Evolutionary conservation across 768 basidiomycete species (phyloP), one percentile per base, ranked within the genome.

Genomic region (Lenzites betulinus): DNA sequence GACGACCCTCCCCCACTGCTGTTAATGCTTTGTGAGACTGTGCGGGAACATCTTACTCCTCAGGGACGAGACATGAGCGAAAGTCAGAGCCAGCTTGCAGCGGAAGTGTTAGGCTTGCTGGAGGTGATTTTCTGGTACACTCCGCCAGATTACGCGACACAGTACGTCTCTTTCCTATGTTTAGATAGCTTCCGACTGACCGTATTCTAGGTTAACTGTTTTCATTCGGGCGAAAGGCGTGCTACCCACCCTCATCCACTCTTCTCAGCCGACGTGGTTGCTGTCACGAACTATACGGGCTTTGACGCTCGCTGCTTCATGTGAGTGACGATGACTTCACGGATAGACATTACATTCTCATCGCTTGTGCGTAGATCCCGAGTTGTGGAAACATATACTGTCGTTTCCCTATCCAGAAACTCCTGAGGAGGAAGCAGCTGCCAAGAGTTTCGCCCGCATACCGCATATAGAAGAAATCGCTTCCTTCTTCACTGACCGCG

Each of bases 101-200:
- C 64, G 39, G 79, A 81, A 63, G 73, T 73, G 0, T 55, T 85
- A 1, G 73, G 73, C 7, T 73, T 90, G 15, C 71, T 89, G 15
- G 85, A 89, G 67, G 75, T 78, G 0, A 63, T 90, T 30, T 80
- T 79, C 55, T 83, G 80, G 76, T 76, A 76, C 56, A 68, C 76
- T 28, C 72, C 79, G 1, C 78, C 80, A 15, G 80, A 82, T 13
- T 64, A 75, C 7, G 75, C 78, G 26, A 66, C 76, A 39, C 66
- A 67, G 80, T 75, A 9, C 47, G 38, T 28, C 26, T 2, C 53
- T 20, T 7, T 7, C 1, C 18, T 7, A 18, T 4, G 9, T 3
- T 28, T 13, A 1, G 16, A 48, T 11, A 9, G 26, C 8, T 15
- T 43, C 15, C 16, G 6, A 23, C n/a, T 28, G n/a, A 11, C n/a